Conservation (phyloP, 257 asterid genomes). For the Misopates orontium region DNA sequence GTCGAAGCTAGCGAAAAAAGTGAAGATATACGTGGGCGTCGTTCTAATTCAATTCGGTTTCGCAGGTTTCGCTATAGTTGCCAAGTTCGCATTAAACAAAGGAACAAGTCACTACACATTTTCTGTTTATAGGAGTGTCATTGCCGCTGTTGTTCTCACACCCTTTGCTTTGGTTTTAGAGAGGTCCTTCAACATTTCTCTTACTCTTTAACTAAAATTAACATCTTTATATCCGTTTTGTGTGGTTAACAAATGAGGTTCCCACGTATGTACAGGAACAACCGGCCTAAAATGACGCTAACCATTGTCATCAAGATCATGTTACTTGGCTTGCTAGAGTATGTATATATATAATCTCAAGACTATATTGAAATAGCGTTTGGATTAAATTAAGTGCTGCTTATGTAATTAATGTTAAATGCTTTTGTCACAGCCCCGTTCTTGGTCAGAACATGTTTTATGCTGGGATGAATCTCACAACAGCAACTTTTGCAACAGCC, state of each 20-base stretch:
- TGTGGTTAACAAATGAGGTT: too few relatives aligned
- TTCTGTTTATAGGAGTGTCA: slow-evolving; percentile 52
- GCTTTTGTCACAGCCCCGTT: slow-evolving; percentile 54
- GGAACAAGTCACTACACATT: slow-evolving; percentile 67
- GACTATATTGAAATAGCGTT: not conserved
- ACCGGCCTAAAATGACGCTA: slow-evolving; percentile 52
- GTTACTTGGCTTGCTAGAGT: slow-evolving; percentile 49
- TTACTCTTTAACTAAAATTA: not conserved
- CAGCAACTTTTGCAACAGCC: slow-evolving; percentile 61
- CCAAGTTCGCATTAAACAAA: slow-evolving; percentile 57
- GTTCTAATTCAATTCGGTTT: slow-evolving; percentile 55
- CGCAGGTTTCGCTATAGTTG: slow-evolving; percentile 62
- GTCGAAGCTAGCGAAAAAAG: slow-evolving; percentile 23
- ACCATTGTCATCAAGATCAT: slow-evolving; percentile 40
- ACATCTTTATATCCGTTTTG: too few relatives aligned
- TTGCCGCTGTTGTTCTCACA: slow-evolving; percentile 54
- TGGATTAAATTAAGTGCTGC: not conserved
- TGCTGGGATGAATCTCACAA: slow-evolving; percentile 56
- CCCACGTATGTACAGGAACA: slow-evolving; percentile 42
- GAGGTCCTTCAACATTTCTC: slow-evolving; percentile 34
- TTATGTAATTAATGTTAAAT: too few relatives aligned
- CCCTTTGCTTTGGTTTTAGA: slow-evolving; percentile 68
- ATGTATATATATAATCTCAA: slow-evolving; percentile 17
- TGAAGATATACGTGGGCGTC: slow-evolving; percentile 57
- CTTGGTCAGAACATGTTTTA: slow-evolving; percentile 69